Conservation (phyloP, 495 filamentous ascomycete genomes). For the Neurospora sp. region DNA sequence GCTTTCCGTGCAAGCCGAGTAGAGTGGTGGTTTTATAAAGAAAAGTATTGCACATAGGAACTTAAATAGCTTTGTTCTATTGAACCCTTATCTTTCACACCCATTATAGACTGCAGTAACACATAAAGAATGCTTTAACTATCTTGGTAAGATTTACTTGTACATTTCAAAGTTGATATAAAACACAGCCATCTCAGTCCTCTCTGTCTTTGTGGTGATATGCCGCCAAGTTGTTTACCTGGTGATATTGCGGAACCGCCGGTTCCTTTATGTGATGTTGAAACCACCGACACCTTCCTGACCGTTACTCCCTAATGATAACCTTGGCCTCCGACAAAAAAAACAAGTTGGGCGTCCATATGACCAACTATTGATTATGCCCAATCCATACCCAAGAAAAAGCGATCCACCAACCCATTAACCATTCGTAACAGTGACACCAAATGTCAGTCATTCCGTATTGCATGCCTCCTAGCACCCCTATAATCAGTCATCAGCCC, state of each 20-base stretch:
- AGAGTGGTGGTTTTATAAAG: background rate
- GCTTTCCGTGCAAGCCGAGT: conserved; percentile 20
- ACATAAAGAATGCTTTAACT: background rate
- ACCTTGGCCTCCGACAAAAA: background rate
- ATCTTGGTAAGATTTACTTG: background rate
- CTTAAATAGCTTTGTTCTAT: background rate
- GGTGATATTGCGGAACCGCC: background rate
- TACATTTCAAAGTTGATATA: background rate
- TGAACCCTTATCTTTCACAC: background rate
- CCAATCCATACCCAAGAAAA: background rate
- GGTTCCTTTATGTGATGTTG: background rate
- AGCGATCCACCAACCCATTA: background rate
- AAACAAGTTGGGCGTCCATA: background rate
- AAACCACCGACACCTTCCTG: background rate
- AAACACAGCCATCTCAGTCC: background rate
- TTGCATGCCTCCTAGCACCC: background rate
- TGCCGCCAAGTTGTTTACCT: background rate
- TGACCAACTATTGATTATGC: background rate
- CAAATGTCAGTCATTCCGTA: background rate
- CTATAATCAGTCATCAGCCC: background rate
- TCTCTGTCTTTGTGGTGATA: background rate
- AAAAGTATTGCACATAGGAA: background rate
- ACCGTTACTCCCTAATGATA: background rate
- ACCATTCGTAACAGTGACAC: background rate
- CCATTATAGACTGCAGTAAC: background rate